Conservation (phyloP, 306 rosid species). For the Pyrus bretschneideri region DNA sequence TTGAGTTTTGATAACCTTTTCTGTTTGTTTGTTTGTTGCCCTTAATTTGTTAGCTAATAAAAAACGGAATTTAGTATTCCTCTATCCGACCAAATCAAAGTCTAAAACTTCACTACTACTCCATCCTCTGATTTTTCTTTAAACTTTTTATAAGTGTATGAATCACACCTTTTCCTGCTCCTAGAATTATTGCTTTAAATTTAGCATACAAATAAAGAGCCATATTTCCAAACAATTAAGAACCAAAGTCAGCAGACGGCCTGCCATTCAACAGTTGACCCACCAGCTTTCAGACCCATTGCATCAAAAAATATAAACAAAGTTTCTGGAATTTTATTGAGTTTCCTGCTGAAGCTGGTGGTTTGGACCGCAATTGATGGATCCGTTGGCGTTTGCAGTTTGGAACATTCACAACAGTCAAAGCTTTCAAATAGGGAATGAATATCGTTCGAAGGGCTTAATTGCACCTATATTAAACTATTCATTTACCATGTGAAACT, state of each 20-base stretch:
- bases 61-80: neutral
- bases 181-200: neutral
- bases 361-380: neutral
- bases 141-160: no score
- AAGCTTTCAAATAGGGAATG: neutral
- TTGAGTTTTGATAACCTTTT: neutral
- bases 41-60: neutral
- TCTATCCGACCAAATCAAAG: neutral
- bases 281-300: neutral
- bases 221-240: neutral
- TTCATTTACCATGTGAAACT: no score
- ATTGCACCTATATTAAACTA: no score
- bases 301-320: neutral
- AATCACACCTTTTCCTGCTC: neutral
- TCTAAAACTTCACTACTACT: neutral
- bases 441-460: neutral
- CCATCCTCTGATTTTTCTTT: no score
- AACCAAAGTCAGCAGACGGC: conserved; percentile 10
- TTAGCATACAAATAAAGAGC: neutral
- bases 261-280: conserved; percentile 11
- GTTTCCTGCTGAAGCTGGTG: neutral
- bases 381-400: neutral
- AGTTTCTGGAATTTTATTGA: neutral
- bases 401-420: neutral
- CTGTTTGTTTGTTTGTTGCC: neutral